These are phyloP conservation scores for Xerocomus brunneocitrinus DNA, from an alignment of 768 basidiomycete species.

Conservation along the genomic window DNA sequence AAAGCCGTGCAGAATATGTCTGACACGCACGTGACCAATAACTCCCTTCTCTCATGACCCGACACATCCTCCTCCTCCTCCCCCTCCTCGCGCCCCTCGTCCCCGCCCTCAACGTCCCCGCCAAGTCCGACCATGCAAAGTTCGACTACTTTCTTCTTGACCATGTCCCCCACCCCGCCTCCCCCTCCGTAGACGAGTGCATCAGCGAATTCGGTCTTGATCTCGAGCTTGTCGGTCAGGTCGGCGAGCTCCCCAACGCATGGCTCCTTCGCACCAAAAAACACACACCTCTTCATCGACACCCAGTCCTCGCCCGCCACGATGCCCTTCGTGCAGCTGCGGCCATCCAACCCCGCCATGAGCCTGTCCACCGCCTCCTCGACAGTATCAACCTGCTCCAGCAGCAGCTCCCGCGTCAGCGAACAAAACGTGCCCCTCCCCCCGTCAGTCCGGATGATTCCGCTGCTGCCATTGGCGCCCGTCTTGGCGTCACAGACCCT, in stretches of 20 bases:
- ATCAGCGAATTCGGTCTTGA: constrained; percentile 60
- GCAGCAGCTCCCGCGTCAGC: constrained; percentile 60
- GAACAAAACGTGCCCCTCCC: constrained; percentile 72
- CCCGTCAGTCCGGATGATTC: constrained; percentile 37
- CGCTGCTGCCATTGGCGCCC: constrained; percentile 47
- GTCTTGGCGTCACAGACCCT: constrained; percentile 75
- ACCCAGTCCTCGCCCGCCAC: constrained; percentile 44
- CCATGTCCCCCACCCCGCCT: constrained; percentile 47
- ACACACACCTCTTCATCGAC: constrained; percentile 14
- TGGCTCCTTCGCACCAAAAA: constrained; percentile 74
- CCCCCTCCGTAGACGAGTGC: constrained; percentile 58
- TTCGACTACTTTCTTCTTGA: constrained; percentile 84
- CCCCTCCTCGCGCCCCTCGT: constrained; percentile 5
- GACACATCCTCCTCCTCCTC: constrained; percentile 3
- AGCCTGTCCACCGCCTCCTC: constrained; percentile 41
- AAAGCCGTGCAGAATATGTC: background rate
- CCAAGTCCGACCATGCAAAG: constrained; percentile 49
- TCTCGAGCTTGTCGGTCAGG: constrained; percentile 86
- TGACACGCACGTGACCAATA: constrained; percentile 2
- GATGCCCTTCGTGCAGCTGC: constrained; percentile 38
- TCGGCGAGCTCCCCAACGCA: constrained; percentile 74
- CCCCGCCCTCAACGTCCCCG: constrained; percentile 8
- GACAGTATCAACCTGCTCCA: constrained; percentile 57
- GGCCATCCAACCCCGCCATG: constrained; percentile 34
- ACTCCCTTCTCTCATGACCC: constrained; percentile 9